phyloP scores from a whole-genome alignment of 495 filamentous ascomycete species.

The Penicillium lividum region DNA sequence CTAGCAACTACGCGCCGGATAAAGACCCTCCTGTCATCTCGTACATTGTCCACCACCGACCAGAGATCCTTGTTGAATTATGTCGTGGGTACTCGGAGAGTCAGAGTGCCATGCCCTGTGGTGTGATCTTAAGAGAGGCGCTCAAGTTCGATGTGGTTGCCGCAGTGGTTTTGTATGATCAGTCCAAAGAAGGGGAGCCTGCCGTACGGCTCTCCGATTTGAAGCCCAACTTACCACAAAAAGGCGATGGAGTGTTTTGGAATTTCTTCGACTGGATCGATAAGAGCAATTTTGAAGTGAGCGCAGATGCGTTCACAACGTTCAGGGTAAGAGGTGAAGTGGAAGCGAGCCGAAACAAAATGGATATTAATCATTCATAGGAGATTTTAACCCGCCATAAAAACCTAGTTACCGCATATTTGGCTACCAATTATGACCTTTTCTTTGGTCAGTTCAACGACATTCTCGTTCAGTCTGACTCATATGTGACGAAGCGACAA shows the following conservation, averaged over 20 bases:
- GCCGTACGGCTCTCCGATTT: conserved; percentile 61
- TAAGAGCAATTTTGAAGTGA: conserved; percentile 90
- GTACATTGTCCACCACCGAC: conserved; percentile 79
- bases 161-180: conserved; percentile 87
- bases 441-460: conserved; percentile 92
- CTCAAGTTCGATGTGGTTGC: conserved; percentile 89
- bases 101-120: conserved; percentile 91
- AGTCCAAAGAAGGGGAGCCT: conserved; percentile 63
- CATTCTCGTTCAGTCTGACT: conserved; percentile 84
- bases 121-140: conserved; percentile 85
- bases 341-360: not conserved
- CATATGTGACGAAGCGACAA: conserved; percentile 97
- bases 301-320: conserved; percentile 94
- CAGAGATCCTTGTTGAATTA: conserved; percentile 82
- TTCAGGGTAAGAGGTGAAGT: conserved; percentile 69
- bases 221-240: conserved; percentile 64
- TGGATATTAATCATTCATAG: conserved; percentile 41
- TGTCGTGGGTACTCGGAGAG: conserved; percentile 87
- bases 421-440: conserved; percentile 80
- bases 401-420: conserved; percentile 78
- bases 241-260: conserved; percentile 88
- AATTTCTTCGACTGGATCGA: conserved; percentile 98
- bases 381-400: conserved; percentile 96
- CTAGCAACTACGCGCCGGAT: conserved; percentile 47
- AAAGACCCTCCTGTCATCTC: conserved; percentile 78